These are phyloP conservation scores for Halteria grandinella DNA, from an alignment of 73 alveolate species.

Conservation along the genomic window DNA sequence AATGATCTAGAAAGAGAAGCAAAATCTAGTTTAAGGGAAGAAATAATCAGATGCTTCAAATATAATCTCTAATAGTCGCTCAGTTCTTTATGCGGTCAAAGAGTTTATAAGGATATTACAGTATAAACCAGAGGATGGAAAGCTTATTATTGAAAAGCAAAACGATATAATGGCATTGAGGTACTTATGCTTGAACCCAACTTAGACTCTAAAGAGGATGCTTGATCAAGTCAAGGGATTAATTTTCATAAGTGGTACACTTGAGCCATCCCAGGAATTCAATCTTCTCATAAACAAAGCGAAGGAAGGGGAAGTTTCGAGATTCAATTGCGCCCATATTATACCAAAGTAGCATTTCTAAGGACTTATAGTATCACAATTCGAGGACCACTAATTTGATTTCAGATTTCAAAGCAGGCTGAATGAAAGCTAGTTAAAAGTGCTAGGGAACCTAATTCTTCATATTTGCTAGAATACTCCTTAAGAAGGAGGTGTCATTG, in stretches of 20 bases:
- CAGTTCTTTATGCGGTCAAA: conserved; percentile 28
- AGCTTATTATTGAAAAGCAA: conserved; percentile 57
- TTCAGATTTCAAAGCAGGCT: conserved; percentile 69
- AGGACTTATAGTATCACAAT: conserved; percentile 61
- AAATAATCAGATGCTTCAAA: too few relatives aligned
- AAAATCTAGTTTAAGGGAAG: too few relatives aligned
- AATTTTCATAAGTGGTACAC: conserved; percentile 90
- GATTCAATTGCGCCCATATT: conserved; percentile 83
- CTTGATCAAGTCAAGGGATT: conserved; percentile 70
- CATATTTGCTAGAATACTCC: conserved; percentile 58
- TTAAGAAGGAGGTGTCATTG: conserved; percentile 76
- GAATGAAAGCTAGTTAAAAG: conserved; percentile 46
- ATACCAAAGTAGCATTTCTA: conserved; percentile 79
- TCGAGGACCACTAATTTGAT: conserved; percentile 49
- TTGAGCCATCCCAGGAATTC: conserved; percentile 91
- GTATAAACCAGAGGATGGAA: conserved; percentile 64
- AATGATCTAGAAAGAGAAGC: too few relatives aligned
- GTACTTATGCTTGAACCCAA: conserved; percentile 74
- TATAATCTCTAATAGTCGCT: background rate
- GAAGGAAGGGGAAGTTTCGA: conserved; percentile 51
- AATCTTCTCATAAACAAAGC: conserved; percentile 69
- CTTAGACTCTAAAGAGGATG: conserved; percentile 63
- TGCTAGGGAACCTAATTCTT: conserved; percentile 57
- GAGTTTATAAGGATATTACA: conserved; percentile 59
- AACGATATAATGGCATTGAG: conserved; percentile 35